A percentile compares a stretch with the other conserved stretches of the same genome.
These are phyloP conservation scores for Eucalyptus sp. DNA, from an alignment of 345 rosid species.

Conservation along the genomic window DNA sequence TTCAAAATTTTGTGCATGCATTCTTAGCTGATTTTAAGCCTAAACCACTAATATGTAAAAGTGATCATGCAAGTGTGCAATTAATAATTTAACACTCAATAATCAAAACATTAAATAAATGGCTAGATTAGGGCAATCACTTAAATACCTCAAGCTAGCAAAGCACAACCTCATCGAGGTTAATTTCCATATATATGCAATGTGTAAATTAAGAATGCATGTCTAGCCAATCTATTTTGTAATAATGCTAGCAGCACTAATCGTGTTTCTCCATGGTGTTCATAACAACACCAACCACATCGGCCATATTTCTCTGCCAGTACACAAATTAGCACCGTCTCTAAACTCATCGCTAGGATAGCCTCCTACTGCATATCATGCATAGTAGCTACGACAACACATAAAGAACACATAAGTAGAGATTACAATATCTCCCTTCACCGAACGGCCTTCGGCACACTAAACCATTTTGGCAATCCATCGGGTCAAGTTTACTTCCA, in stretches of 20 bases:
- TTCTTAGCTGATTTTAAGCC: too few species aligned
- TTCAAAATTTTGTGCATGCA: too few species aligned
- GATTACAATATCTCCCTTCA: neutral
- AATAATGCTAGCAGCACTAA: too few species aligned
- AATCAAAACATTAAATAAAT: too few species aligned
- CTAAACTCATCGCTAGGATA: neutral
- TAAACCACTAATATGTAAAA: too few species aligned
- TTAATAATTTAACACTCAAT: too few species aligned
- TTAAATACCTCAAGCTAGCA: too few species aligned
- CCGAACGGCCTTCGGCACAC: neutral
- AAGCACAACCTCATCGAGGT: too few species aligned
- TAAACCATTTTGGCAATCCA: neutral
- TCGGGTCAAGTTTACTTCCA: neutral
- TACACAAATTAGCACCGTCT: accelerated
- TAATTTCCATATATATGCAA: too few species aligned
- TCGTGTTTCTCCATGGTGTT: neutral
- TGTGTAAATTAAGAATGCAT: too few species aligned
- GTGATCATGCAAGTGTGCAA: accelerated
- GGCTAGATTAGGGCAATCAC: too few species aligned
- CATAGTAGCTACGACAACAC: neutral
- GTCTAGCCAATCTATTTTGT: too few species aligned
- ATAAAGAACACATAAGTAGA: neutral
- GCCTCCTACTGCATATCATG: accelerated
- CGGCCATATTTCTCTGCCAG: neutral
- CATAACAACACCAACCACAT: neutral